Conservation (phyloP, 2,329 filamentous ascomycete species). For the Dactylellina leptospora region DNA sequence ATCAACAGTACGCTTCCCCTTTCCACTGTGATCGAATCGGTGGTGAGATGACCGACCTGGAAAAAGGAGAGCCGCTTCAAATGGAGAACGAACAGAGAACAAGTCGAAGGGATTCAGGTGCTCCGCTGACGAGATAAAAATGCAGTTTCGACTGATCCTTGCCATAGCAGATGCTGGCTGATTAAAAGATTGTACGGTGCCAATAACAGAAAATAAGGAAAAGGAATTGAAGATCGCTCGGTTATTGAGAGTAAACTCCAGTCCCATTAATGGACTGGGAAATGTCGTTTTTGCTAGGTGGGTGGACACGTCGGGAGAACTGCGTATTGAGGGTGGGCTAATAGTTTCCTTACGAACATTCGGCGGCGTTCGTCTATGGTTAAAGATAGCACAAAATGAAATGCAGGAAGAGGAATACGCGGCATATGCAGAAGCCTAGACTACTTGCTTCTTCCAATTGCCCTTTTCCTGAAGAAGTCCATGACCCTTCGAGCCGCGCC, state of each 20-base stretch:
- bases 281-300: too few species aligned
- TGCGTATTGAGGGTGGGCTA: constrained; percentile 30
- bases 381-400: constrained; percentile 20
- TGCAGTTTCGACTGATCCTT: too few species aligned
- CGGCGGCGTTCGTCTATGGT: constrained; percentile 13
- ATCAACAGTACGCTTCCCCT: background rate
- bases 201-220: constrained; percentile 5
- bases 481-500: constrained; percentile 91
- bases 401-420: constrained; percentile 22
- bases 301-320: constrained; percentile 44
- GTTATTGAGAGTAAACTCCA: constrained; percentile 5
- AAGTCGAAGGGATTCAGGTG: too few species aligned
- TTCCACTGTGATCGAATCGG: constrained; percentile 5
- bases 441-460: constrained; percentile 71
- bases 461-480: constrained; percentile 94
- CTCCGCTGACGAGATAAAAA: too few species aligned
- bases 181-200: too few species aligned
- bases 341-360: constrained; percentile 27
- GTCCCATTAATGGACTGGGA: too few species aligned
- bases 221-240: constrained; percentile 12
- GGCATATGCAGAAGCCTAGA: constrained; percentile 33
- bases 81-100: background rate
- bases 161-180: too few species aligned
- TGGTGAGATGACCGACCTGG: background rate
- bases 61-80: background rate